Evolutionary conservation across 345 rosid genomes (phyloP), one percentile per base, ranked within the genome.

Genomic region (Eucalyptus decipiens): DNA sequence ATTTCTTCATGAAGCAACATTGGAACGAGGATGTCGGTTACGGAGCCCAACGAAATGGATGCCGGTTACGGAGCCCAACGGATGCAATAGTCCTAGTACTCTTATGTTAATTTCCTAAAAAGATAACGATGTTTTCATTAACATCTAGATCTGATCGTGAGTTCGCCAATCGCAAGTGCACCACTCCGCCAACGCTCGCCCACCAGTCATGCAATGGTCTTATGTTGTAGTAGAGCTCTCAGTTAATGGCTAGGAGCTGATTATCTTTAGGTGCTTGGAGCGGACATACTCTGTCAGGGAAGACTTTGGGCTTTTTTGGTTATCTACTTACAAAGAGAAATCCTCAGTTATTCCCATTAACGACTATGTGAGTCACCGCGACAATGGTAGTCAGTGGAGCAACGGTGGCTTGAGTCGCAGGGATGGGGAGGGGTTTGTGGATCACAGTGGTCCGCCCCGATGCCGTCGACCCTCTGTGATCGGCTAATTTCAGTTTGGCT

Each of bases 381-480:
- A 56, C 6, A 3, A 21, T 56, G 62, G 12, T 56, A 24, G 9
- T n/a, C 40, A 7, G 10, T 56, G 62, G 62, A 21, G 62, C 62
- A 24, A 24, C 1, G 62, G 30, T 23, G 12, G 28, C 62, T 24
- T 6, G 12, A 56, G 62, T 24, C 5, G 1, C 28, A 56, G 3
- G 62, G 62, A 24, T 12, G 4, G 28, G 62, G 12, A 56, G 5
- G 62, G 62, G 62, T 56, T 56, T 56, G 62, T 24, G 62, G 30
- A 56, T 56, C 30, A 67, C 76, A 2, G 11, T 67, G 76, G 40
- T n/a, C 40, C 4, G 10, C 21, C 76, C 40, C 11, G 21, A 67
- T 15, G 40, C 23, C 10, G 4, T 67, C 5, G 1, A 2, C 11
- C 1, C 40, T n/a, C 7, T 34, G 7, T 13, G 1, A 69, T 69